Evolutionary conservation across 495 filamentous ascomycete species (phyloP), one percentile per base, ranked within the genome.

Genomic region (Chaetomium cochliodes): DNA sequence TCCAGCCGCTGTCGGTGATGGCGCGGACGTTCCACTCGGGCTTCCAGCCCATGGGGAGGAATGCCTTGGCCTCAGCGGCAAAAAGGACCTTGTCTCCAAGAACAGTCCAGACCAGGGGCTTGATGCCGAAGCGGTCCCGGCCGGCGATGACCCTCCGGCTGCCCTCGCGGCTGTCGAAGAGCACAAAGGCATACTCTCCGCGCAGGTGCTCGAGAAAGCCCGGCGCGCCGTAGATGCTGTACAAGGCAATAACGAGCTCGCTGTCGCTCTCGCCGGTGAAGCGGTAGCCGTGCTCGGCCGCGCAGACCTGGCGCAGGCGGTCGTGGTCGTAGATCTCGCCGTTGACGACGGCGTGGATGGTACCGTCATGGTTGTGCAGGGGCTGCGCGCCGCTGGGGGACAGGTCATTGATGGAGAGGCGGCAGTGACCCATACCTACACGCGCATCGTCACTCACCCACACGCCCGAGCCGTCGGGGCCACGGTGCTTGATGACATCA

Each of bases 271-370:
- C 62, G 7, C 77, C 69, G 33, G 66, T 62, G 67, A 84, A 85
- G 0, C 66, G n/a, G 67, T 80, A 82, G 28, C 58, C 59, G 55
- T 68, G 58, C 37, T 58, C 42, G 3, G 74, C 64, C 9, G 64
- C 23, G 30, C 80, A 69, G 18, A 76, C 60, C 0, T 49, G 58
- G 3, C 78, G 78, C 20, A 82, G 69, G 13, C 66, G 58, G 20
- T 82, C 78, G 28, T 1, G 5, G 56, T 81, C 79, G 68, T 85
- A 86, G 44, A 86, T 72, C 67, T 85, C 84, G 60, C 84, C 84
- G 60, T 85, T 85, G 59, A 85, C 78, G 49, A 85, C 77, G 5
- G 80, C 82, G 70, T 84, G 80, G 30, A 85, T 73, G 0, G 49
- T 67, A 33, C 68, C 63, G 47, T 74, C 69, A 16, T n/a, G 44